Evolutionary conservation across 1,284 basidiomycete species (phyloP), one percentile per base, ranked within the genome.

Genomic region (Puccinia coronata): DNA sequence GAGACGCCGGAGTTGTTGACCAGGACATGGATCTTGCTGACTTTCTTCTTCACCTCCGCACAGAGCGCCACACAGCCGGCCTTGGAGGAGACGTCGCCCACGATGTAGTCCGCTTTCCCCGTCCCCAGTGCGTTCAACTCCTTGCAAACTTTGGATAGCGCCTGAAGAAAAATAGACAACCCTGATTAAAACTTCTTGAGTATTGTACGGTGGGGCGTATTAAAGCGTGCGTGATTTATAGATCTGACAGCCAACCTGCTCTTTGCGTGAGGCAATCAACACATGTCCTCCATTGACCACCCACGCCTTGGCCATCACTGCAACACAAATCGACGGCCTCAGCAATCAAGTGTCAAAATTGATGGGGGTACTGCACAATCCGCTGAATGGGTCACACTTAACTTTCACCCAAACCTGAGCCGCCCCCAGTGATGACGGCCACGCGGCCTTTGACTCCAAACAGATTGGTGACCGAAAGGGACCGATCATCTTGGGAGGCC

Each of bases 1-100:
- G 76, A 69, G n/a, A 80, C 81, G 14, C 81, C 81, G 11, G 81
- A 82, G 43, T 82, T 82, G 41, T 82, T 82, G 34, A 82, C 72
- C 8, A 82, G 67, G 14, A 82, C 75, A 51, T 82, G 74, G 41
- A 82, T 59, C 43, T 80, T 82, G 31, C 43, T 59, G 25, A 77
- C 81, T 53, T 47, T 82, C 47, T 70, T 51, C 63, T 82, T 82
- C 0, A 82, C 63, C 34, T 82, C 57, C 28, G 61, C 55, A 69
- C 74, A 76, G 34, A 82, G 41, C 18, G 63, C 78, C 61, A 77
- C 51, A 70, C 81, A 82, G 31, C 81, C 81, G 31, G 76, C 59
- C 55, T 82, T 82, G 18, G 81, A 57, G 14, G 71, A 74, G 41
- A 78, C 75, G 47, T 78, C 69, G 20, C 81, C 80, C 20, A 75